Percentiles rank a stretch among this genome's conserved stretches.
phyloP scores from a whole-genome alignment of 495 filamentous ascomycete species.

The Aspergillus egyptiacus region DNA sequence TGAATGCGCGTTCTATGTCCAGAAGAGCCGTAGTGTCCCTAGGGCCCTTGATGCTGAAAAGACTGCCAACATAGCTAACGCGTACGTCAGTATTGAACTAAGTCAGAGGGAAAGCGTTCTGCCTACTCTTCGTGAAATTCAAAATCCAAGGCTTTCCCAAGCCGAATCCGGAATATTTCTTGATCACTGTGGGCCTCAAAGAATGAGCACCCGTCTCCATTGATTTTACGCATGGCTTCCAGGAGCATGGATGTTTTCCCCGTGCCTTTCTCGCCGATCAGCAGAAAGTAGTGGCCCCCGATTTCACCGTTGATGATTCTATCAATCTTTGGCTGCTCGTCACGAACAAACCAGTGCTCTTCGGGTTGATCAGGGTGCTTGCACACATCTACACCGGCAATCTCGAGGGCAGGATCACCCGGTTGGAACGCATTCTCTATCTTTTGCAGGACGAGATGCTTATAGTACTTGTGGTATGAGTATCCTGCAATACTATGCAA shows the following conservation, averaged over 20 bases:
- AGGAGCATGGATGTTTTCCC: conserved; percentile 95
- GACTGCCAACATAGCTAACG: conserved; percentile 77
- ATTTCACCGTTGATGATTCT: conserved; percentile 63
- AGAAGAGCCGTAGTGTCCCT: conserved; percentile 84
- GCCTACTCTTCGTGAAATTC: conserved; percentile 68
- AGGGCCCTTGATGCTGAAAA: conserved; percentile 91
- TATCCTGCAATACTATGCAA: conserved; percentile 66
- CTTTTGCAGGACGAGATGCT: conserved; percentile 78
- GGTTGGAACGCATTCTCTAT: conserved; percentile 90
- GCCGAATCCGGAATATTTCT: conserved; percentile 86
- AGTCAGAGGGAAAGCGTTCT: not conserved
- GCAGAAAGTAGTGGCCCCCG: conserved; percentile 77
- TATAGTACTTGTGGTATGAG: conserved; percentile 81
- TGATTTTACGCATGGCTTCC: conserved; percentile 84
- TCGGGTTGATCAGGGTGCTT: conserved; percentile 46
- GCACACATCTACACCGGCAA: conserved; percentile 67
- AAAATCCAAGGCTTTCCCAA: conserved; percentile 91
- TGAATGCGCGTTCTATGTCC: conserved; percentile 93
- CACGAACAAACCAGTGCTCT: conserved; percentile 75
- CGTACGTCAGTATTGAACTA: conserved; percentile 12
- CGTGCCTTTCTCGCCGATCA: conserved; percentile 95
- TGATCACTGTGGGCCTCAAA: conserved; percentile 93
- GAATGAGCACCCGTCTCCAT: conserved; percentile 83
- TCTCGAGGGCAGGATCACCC: conserved; percentile 83
- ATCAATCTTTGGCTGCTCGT: conserved; percentile 77